These are phyloP conservation scores for Colletotrichum sp. DNA, from an alignment of 2,329 filamentous ascomycete species.

Conservation along the genomic window DNA sequence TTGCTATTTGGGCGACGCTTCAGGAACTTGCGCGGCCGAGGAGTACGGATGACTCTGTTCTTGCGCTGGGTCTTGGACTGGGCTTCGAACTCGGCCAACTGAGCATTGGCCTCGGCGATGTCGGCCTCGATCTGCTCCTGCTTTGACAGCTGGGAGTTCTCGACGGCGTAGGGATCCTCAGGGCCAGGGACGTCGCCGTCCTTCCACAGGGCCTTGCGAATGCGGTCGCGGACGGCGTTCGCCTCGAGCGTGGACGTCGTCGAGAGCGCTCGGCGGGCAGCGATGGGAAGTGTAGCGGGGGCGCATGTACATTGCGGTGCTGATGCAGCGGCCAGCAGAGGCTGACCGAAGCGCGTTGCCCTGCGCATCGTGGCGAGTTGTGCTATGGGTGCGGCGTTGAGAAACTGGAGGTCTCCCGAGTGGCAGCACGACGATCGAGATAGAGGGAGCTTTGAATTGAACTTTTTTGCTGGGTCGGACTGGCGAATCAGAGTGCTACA, in stretches of 20 bases:
- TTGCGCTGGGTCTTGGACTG: too few species aligned
- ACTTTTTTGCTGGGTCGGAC: conserved; percentile 17
- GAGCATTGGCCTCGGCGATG: conserved; percentile 20
- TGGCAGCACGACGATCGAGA: not conserved
- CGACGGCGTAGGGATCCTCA: conserved; percentile 42
- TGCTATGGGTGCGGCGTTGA: not conserved
- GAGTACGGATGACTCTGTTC: not conserved
- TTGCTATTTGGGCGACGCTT: not conserved
- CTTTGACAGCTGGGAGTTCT: conserved; percentile 31
- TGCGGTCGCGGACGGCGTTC: conserved; percentile 38
- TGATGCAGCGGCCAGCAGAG: conserved; percentile 34
- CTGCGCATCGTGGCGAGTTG: conserved; percentile 41
- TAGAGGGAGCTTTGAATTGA: conserved; percentile 17
- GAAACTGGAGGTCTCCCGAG: not conserved
- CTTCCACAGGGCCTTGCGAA: conserved; percentile 45
- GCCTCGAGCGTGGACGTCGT: conserved; percentile 35
- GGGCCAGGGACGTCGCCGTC: conserved; percentile 39
- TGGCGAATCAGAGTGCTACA: conserved; percentile 7
- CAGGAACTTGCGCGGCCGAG: not conserved
- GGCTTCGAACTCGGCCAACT: conserved; percentile 20
- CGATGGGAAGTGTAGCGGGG: conserved; percentile 20
- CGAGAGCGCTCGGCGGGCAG: conserved; percentile 30
- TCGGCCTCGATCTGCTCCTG: conserved; percentile 30
- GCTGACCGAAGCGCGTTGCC: conserved; percentile 41
- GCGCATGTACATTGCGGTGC: conserved; percentile 13